These are phyloP conservation scores for Lippia alba DNA, from an alignment of 305 asterid species.

Conservation along the genomic window DNA sequence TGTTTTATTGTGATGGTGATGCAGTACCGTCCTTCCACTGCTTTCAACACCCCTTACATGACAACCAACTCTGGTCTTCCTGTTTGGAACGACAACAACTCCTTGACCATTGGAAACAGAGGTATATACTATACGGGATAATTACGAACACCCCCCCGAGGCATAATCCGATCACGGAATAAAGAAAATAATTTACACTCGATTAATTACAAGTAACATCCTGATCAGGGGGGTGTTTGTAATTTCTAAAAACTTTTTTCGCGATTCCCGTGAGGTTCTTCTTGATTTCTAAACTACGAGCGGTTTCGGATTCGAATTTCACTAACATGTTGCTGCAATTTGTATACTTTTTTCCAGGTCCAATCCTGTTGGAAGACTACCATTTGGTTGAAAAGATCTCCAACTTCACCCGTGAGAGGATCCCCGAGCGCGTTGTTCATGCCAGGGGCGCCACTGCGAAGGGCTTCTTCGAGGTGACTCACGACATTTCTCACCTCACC, in stretches of 20 bases:
- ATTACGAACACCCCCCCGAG: too few relatives aligned
- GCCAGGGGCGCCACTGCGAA: slow-evolving; percentile 76
- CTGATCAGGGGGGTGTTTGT: too few relatives aligned
- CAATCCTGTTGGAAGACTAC: slow-evolving; percentile 68
- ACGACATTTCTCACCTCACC: slow-evolving; percentile 61
- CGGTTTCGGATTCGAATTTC: too few relatives aligned
- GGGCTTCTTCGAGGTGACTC: slow-evolving; percentile 75
- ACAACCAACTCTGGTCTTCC: slow-evolving; percentile 1
- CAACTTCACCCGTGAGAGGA: slow-evolving; percentile 63
- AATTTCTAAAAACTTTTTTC: too few relatives aligned
- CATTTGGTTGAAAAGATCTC: slow-evolving; percentile 67
- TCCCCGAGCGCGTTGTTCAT: slow-evolving; percentile 74
- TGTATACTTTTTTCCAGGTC: slow-evolving; percentile 34
- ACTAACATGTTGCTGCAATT: too few relatives aligned
- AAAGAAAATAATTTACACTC: too few relatives aligned
- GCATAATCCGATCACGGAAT: too few relatives aligned
- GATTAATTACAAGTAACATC: too few relatives aligned
- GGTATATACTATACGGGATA: background rate
- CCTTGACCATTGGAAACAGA: background rate
- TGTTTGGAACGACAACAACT: slow-evolving; percentile 1
- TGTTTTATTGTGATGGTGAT: background rate
- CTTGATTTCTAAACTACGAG: too few relatives aligned
- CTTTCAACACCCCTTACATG: background rate
- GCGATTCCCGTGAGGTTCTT: too few relatives aligned
- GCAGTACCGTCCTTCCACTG: background rate